These are phyloP conservation scores for Botrytis elliptica DNA, from an alignment of 2,329 filamentous ascomycete genomes.

Conservation along the genomic window DNA sequence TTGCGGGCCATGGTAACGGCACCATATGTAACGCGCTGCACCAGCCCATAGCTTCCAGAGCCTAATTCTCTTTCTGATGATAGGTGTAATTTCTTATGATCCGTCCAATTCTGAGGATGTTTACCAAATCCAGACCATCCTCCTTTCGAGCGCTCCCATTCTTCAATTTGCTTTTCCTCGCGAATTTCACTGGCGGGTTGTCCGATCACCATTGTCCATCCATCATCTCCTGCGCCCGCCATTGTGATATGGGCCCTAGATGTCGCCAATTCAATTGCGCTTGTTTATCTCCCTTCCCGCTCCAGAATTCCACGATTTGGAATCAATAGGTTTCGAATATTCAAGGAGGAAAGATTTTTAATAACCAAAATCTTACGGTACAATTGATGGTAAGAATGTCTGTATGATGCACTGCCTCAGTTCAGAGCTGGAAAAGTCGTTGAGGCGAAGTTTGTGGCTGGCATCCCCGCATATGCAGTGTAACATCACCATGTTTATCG, in stretches of 20 bases:
- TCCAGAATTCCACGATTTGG: background rate
- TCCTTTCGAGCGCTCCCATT: slow-evolving; percentile 30
- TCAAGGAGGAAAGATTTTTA: background rate
- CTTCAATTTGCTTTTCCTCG: slow-evolving; percentile 30
- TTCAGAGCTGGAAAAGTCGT: background rate
- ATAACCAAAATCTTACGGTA: background rate
- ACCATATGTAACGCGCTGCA: slow-evolving; percentile 45
- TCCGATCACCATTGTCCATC: slow-evolving; percentile 29
- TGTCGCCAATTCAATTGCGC: background rate
- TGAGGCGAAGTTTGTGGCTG: slow-evolving; percentile 12
- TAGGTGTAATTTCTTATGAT: slow-evolving; percentile 27
- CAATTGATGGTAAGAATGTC: background rate
- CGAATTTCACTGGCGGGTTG: slow-evolving; percentile 29
- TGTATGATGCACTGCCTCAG: slow-evolving; percentile 14
- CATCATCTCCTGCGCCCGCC: slow-evolving; percentile 24
- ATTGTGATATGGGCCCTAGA: background rate
- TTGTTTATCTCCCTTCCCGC: background rate
- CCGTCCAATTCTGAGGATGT: slow-evolving; percentile 27
- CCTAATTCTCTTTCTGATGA: slow-evolving; percentile 41
- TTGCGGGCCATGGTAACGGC: slow-evolving; percentile 48
- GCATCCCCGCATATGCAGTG: slow-evolving; percentile 11
- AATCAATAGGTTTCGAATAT: background rate
- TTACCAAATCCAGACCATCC: slow-evolving; percentile 34
- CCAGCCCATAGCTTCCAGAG: slow-evolving; percentile 46
- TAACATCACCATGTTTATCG: background rate